Percentiles rank a stretch among this genome's conserved stretches.
Conservation (phyloP, 495 filamentous ascomycete genomes). For the Talaromyces stipitatus region DNA sequence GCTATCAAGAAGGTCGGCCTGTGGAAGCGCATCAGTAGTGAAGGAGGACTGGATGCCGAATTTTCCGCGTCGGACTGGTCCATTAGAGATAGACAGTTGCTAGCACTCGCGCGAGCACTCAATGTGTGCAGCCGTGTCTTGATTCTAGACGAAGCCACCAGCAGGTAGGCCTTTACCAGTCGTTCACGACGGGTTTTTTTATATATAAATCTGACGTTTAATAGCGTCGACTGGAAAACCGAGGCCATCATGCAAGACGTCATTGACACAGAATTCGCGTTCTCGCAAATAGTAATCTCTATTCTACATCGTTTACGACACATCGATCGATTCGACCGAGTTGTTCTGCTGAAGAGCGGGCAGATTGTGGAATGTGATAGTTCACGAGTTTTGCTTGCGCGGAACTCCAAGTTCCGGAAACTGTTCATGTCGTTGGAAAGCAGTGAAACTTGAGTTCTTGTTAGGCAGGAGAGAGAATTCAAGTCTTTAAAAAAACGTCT, state of each 20-base stretch:
- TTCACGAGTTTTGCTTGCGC: slow-evolving; percentile 19
- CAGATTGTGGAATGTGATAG: slow-evolving; percentile 36
- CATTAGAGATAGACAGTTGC: slow-evolving; percentile 48
- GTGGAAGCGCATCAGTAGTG: slow-evolving; percentile 25
- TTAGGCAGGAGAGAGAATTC: too few species aligned
- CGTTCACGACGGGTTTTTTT: not conserved
- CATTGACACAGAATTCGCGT: slow-evolving; percentile 47
- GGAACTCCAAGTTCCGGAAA: not conserved
- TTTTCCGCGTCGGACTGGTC: slow-evolving; percentile 36
- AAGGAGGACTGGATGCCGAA: slow-evolving; percentile 32
- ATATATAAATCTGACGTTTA: not conserved
- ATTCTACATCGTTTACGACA: slow-evolving; percentile 55
- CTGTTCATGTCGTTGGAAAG: not conserved
- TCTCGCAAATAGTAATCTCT: slow-evolving; percentile 48
- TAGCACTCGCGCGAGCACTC: slow-evolving; percentile 48
- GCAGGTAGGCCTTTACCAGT: slow-evolving; percentile 20
- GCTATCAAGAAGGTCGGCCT: slow-evolving; percentile 35
- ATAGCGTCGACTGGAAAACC: slow-evolving; percentile 46
- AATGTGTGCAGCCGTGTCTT: slow-evolving; percentile 30
- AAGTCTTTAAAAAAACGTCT: too few species aligned
- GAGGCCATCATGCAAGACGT: slow-evolving; percentile 50
- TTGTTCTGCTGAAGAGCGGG: slow-evolving; percentile 40
- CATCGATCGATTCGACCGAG: slow-evolving; percentile 43
- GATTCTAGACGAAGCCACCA: slow-evolving; percentile 37
- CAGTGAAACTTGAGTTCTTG: too few species aligned